Conservation (phyloP, 2,329 filamentous ascomycete genomes). For the Amauroascus verrucosus region DNA sequence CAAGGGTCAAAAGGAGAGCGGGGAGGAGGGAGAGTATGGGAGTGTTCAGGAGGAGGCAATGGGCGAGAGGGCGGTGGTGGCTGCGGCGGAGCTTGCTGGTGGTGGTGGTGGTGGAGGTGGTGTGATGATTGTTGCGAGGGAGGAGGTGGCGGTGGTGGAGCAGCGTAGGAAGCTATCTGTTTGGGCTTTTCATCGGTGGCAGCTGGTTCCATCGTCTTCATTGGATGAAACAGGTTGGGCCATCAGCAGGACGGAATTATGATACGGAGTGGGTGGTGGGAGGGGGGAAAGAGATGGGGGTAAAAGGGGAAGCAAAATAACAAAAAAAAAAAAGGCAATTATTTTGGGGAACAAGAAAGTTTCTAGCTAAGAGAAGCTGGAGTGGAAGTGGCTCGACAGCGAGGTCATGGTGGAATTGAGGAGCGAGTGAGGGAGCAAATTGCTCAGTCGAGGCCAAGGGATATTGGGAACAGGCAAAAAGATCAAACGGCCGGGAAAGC, state of each 20-base stretch:
- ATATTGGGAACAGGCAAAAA: too few relatives aligned
- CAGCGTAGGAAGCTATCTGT: conserved; percentile 6
- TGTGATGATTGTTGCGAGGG: too few relatives aligned
- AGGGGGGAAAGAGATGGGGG: too few relatives aligned
- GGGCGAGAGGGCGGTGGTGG: conserved; percentile 8
- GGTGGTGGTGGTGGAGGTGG: background rate
- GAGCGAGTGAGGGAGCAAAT: background rate
- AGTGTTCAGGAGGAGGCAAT: conserved; percentile 11
- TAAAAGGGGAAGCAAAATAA: background rate
- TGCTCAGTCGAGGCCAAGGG: too few relatives aligned
- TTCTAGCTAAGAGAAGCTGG: conserved; percentile 7
- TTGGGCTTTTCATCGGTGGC: conserved; percentile 13
- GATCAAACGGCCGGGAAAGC: too few relatives aligned
- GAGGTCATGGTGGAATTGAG: background rate
- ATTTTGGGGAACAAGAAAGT: background rate
- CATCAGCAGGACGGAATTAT: conserved; percentile 1
- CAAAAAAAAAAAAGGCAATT: background rate
- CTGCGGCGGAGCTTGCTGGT: background rate
- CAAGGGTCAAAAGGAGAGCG: conserved; percentile 11
- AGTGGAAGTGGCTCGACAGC: background rate
- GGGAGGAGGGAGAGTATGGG: conserved; percentile 12
- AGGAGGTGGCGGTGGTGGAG: background rate
- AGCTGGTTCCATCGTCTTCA: conserved; percentile 10
- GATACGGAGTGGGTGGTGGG: background rate
- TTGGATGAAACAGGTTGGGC: conserved; percentile 6